These are phyloP conservation scores for Protomyces inundatus DNA, from an alignment of 1,139 yeast species.

Conservation along the genomic window DNA sequence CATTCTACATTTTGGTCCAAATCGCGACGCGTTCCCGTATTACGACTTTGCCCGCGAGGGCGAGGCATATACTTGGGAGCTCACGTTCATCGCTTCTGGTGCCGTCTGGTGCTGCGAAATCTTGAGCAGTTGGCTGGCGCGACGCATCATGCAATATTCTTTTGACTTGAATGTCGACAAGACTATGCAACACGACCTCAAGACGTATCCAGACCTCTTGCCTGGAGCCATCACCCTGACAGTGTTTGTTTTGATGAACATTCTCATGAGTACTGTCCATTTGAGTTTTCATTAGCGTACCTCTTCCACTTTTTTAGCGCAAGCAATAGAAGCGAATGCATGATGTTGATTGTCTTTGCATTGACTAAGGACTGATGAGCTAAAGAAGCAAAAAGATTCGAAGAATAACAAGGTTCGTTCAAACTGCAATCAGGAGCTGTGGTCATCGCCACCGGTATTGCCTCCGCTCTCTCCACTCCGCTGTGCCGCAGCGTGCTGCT, in stretches of 20 bases:
- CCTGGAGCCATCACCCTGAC: slow-evolving; percentile 15
- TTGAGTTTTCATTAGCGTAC: neutral
- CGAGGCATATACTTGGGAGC: slow-evolving; percentile 17
- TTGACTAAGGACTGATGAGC: no score
- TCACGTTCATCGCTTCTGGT: slow-evolving; percentile 20
- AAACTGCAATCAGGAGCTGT: no score
- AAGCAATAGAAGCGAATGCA: neutral
- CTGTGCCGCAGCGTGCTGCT: neutral
- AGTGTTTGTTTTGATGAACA: slow-evolving; percentile 20
- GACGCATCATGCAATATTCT: slow-evolving; percentile 44
- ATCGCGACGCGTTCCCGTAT: slow-evolving; percentile 22
- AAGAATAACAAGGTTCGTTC: no score
- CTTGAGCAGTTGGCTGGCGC: slow-evolving; percentile 3
- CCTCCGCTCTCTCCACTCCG: neutral
- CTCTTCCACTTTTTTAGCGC: neutral
- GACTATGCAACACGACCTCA: slow-evolving; percentile 11
- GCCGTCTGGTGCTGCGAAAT: slow-evolving; percentile 20
- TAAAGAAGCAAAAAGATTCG: no score
- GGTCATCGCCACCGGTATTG: no score
- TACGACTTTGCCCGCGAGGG: slow-evolving; percentile 9
- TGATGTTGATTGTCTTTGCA: no score
- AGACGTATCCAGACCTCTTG: slow-evolving; percentile 16
- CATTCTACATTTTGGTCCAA: slow-evolving; percentile 30
- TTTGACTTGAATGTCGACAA: slow-evolving; percentile 10
- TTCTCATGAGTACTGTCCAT: slow-evolving; percentile 1